Evolutionary conservation across 2,329 filamentous ascomycete genomes (phyloP), one percentile per base, ranked within the genome.

Genomic region (Aspergillus sp.): DNA sequence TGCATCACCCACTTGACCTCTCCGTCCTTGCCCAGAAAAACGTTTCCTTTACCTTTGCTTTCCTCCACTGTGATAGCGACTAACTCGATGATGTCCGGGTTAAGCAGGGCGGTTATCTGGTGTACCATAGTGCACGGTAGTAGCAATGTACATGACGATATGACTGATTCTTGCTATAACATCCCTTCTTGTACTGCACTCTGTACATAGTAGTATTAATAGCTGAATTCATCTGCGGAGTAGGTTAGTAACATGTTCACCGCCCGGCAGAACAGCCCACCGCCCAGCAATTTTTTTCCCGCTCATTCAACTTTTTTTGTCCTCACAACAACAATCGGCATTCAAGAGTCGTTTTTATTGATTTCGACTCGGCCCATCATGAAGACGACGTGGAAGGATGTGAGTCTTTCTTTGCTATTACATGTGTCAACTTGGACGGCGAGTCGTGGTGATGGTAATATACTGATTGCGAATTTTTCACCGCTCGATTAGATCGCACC

Each of bases 401-500:
- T 73, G 56, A 59, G 68, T 62, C 7, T 17, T 30, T 25, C 27
- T 15, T 46, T 38, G 33, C 25, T 30, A 30, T 30, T 12, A 12
- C 12, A 30, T 30, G 25, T 10, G 25, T 30, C 5, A 30, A 30
- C 10, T 12, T 30, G 10, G 3, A 30, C 1, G 37, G 15, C 13
- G 20, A 35, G 17, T 44, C 37, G 27, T 49, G 5, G 15, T 23
- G n/a, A 39, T 42, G 17, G 22, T 23, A 19, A 15, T 13, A 7
- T 7, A 35, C 23, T 43, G 3, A 32, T 44, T 56, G 49, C 54
- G 69, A 66, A 60, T 62, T 58, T 69, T 71, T 66, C 54, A 62
- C 57, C 59, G 58, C 58, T 63, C 55, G 53, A 56, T 56, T 60
- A 73, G 66, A 94, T 94, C 61, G 84, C 86, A 54, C 88, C 89